These are phyloP conservation scores for Ilyonectria robusta DNA, from an alignment of 2,329 filamentous ascomycete species.

Conservation along the genomic window DNA sequence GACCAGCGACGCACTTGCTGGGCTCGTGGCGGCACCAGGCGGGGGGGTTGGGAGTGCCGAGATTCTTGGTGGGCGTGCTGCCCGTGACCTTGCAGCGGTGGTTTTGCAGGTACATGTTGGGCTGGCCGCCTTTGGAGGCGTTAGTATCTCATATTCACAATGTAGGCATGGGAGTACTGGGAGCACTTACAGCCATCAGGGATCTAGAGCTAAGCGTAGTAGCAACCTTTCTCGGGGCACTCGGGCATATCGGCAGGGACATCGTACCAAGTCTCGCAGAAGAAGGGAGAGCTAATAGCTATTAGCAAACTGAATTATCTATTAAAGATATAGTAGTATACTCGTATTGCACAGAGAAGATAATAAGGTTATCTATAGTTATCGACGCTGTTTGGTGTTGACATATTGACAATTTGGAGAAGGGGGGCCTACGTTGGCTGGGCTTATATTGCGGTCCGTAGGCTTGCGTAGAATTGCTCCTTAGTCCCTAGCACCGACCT, in stretches of 20 bases:
- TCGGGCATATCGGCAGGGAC: conserved; percentile 47
- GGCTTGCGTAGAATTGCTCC: too few relatives aligned
- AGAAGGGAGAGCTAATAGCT: conserved; percentile 46
- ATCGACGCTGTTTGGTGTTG: conserved; percentile 36
- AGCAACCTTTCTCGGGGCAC: conserved; percentile 49
- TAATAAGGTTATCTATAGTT: conserved; percentile 65
- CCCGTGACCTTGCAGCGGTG: conserved; percentile 64
- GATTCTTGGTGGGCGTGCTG: conserved; percentile 55
- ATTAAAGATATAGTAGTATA: conserved; percentile 42
- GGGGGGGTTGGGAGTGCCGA: conserved; percentile 58
- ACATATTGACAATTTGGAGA: too few relatives aligned
- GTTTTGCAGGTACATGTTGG: conserved; percentile 62
- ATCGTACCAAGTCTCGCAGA: conserved; percentile 48
- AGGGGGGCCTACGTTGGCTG: too few relatives aligned
- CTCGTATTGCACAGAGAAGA: conserved; percentile 63
- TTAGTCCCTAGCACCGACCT: too few relatives aligned
- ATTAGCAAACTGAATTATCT: background rate
- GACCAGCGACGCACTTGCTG: conserved; percentile 60
- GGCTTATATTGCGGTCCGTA: too few relatives aligned
- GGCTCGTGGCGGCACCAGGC: conserved; percentile 59
- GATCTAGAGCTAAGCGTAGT: conserved; percentile 51
- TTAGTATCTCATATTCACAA: background rate
- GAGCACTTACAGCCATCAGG: conserved; percentile 46
- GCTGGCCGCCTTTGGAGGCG: conserved; percentile 38
- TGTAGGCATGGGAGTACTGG: background rate